These are phyloP conservation scores for Pythium vanterpoolii DNA, from an alignment of 352 stramenopile species.

Conservation along the genomic window DNA sequence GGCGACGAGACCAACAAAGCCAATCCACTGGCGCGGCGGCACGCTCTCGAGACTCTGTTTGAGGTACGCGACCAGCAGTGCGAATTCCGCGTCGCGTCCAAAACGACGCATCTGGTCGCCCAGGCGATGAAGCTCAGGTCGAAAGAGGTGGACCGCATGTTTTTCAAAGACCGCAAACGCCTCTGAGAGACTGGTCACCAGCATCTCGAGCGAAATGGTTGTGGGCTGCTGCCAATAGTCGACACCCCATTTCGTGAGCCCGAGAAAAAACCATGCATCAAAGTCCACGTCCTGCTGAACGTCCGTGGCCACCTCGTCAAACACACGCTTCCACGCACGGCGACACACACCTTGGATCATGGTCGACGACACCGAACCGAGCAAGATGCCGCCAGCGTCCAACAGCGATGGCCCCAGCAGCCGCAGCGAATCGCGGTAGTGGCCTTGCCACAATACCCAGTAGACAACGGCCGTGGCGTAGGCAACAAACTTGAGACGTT, in stretches of 20 bases:
- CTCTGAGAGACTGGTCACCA: conserved; percentile 56
- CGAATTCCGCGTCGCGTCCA: conserved; percentile 41
- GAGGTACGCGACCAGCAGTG: conserved; percentile 60
- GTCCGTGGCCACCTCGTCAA: conserved; percentile 39
- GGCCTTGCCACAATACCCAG: conserved; percentile 51
- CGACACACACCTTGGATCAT: conserved; percentile 40
- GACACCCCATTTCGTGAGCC: conserved; percentile 62
- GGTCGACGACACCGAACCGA: conserved; percentile 41
- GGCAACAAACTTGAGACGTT: conserved; percentile 58
- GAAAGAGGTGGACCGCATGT: conserved; percentile 44
- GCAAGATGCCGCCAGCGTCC: conserved; percentile 59
- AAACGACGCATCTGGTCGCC: conserved; percentile 21
- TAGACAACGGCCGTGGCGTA: conserved; percentile 58
- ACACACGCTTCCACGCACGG: conserved; percentile 46
- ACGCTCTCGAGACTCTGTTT: conserved; percentile 55
- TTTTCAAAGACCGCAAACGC: conserved; percentile 53
- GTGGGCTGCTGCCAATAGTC: conserved; percentile 83
- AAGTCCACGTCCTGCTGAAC: conserved; percentile 65
- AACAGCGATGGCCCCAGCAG: conserved; percentile 58
- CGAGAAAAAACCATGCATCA: conserved; percentile 68
- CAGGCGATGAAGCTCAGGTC: conserved; percentile 31
- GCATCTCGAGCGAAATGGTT: conserved; percentile 70
- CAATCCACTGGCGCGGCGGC: conserved; percentile 38
- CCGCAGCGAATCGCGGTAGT: conserved; percentile 45
- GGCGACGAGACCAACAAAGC: conserved; percentile 38